Evolutionary conservation across 2,329 filamentous ascomycete genomes (phyloP).

Genomic region (Lasiodiplodia gonubiensis): DNA sequence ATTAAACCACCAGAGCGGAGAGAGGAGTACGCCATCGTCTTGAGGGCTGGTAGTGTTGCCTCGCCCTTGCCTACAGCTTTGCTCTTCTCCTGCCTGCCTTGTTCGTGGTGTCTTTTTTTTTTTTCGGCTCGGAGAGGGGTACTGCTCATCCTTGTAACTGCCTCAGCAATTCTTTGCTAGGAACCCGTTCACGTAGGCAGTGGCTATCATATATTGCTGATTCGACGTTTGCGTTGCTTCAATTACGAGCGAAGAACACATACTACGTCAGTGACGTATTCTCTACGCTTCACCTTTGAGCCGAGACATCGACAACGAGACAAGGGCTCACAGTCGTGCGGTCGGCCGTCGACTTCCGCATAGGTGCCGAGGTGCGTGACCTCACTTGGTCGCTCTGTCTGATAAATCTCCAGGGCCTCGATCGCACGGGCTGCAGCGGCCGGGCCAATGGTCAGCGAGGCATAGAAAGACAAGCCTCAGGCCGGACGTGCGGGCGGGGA

Average conservation of each 20-base stretch:
- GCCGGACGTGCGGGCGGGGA: constrained; percentile 1
- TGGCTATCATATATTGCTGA: too few species aligned
- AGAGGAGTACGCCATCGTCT: not conserved
- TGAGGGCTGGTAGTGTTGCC: not conserved
- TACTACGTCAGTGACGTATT: not conserved
- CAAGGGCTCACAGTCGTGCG: constrained; percentile 1
- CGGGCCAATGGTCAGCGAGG: not conserved
- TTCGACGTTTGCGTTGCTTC: too few species aligned
- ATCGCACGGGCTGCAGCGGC: not conserved
- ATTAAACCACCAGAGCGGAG: constrained; percentile 1
- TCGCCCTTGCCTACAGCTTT: not conserved
- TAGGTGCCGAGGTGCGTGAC: not conserved
- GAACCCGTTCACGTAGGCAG: too few species aligned
- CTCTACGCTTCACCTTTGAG: not conserved
- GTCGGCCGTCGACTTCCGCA: not conserved
- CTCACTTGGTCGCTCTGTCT: not conserved
- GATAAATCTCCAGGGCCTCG: constrained; percentile 14
- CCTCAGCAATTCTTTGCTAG: too few species aligned
- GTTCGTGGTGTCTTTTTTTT: too few species aligned
- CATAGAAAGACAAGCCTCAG: constrained; percentile 2
- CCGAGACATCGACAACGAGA: not conserved
- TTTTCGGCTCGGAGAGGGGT: too few species aligned
- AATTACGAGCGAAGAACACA: too few species aligned
- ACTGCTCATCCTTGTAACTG: too few species aligned
- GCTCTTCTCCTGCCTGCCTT: not conserved